A percentile compares a stretch with the other conserved stretches of the same genome.
phyloP scores from a whole-genome alignment of 495 filamentous ascomycete genomes.

The Xeromyces bisporus region DNA sequence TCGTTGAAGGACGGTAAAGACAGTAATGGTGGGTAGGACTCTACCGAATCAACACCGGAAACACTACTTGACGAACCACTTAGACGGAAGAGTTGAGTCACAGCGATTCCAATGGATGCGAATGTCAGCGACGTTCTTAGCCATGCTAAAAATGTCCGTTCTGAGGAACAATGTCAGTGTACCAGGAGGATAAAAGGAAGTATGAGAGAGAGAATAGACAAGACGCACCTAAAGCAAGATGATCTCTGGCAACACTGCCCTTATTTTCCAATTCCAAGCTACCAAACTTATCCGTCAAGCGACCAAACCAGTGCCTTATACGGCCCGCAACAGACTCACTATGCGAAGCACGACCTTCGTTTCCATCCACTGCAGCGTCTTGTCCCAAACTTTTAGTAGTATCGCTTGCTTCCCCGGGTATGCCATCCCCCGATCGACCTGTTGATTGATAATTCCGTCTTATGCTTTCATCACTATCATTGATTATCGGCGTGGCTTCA shows the following conservation, averaged over 20 bases:
- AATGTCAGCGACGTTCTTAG: slow-evolving; percentile 89
- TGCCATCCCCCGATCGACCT: slow-evolving; percentile 8
- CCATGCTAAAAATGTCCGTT: slow-evolving; percentile 96
- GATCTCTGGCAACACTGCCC: slow-evolving; percentile 86
- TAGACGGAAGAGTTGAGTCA: slow-evolving; percentile 90
- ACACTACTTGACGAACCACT: slow-evolving; percentile 38
- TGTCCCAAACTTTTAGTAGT: slow-evolving; percentile 1
- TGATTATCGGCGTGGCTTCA: slow-evolving; percentile 23
- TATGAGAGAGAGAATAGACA: not conserved
- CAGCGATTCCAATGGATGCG: slow-evolving; percentile 87
- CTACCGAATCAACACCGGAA: slow-evolving; percentile 1
- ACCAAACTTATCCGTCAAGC: slow-evolving; percentile 49
- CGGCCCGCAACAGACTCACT: slow-evolving; percentile 6
- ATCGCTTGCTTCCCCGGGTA: slow-evolving; percentile 4
- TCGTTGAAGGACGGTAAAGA: slow-evolving; percentile 10
- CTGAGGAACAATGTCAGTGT: slow-evolving; percentile 27
- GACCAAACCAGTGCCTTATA: slow-evolving; percentile 31
- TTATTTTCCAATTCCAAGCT: slow-evolving; percentile 90
- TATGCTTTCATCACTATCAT: slow-evolving; percentile 6
- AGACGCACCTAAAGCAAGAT: slow-evolving; percentile 71
- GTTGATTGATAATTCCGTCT: slow-evolving; percentile 23
- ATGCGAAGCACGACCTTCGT: not conserved
- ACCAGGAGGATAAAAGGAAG: not conserved
- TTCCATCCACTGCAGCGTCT: not conserved
- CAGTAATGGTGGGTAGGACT: slow-evolving; percentile 8